Base-by-base conservation (phyloP, 108 stramenopile species). In the Chaetoceros muelleri region DNA sequence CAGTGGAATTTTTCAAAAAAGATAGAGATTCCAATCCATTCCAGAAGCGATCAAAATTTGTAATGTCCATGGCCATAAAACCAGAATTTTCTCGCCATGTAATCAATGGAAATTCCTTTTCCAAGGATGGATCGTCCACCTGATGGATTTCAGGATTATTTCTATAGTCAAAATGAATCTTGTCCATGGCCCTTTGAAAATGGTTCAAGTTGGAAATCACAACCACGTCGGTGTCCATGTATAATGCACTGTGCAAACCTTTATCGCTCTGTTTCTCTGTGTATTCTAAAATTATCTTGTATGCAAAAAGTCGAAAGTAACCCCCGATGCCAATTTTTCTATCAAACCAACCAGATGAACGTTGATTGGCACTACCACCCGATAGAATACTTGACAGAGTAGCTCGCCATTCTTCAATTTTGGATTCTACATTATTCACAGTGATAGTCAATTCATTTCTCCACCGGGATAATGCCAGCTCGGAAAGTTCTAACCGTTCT, bases 221-320 rank as follows among this genome's bases (percentile, higher is more conserved):
- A 3, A 57, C 55, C 3, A 44, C 55, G 20, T 57, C 55, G 3
- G 55, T 44, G 23, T 57, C 55, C 55, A 57, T 31, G 19, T 57
- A 57, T 17, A 44, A 10, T 3, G 30, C 55, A 57, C 8, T 31
- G 31, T 5, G 20, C 8, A 40, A 13, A 40, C 34, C 34, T 10
- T 10, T 40, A 13, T 40, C 34, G 34, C 13, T 40, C n/a, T n/a
- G n/a, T n/a, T n/a, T n/a, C n/a, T n/a, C n/a, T 20, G 28, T 20
- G 18, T 44, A 16, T 29, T 40, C 3, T 8, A 30, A 30, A 3
- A 57, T 16, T 3, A 57, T 20, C 13, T 20, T 17, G 8, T 13
- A 16, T 8, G 55, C 30, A 13, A 57, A 29, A 16, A 57, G 31
- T 19, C 55, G 29, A 20, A 30, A 44, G 22, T 57, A 57, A 10